phyloP scores from a whole-genome alignment of 1,284 basidiomycete genomes.

The Puccinia sorghi region DNA sequence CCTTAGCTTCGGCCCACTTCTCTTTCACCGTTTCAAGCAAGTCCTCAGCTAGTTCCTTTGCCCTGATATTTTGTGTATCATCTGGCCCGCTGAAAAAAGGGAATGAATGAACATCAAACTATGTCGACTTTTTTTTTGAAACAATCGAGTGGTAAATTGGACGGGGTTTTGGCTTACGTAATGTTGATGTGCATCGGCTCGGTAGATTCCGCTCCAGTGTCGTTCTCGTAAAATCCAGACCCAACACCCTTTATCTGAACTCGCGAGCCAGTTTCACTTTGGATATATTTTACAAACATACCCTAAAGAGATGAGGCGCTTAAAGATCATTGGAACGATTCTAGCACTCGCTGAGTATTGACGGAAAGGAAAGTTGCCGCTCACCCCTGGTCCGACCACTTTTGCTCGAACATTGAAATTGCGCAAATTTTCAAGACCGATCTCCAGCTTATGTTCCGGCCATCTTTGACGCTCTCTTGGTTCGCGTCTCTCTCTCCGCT shows the following conservation, averaged over 20 bases:
- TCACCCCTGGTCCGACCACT: slow-evolving; percentile 86
- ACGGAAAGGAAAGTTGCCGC: slow-evolving; percentile 55
- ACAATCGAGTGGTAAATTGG: no score
- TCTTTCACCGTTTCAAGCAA: slow-evolving; percentile 78
- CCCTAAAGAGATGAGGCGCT: slow-evolving; percentile 63
- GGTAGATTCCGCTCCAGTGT: slow-evolving; percentile 83
- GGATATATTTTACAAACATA: slow-evolving; percentile 97
- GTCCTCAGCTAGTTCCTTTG: slow-evolving; percentile 84
- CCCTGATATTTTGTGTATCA: slow-evolving; percentile 78
- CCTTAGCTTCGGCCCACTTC: slow-evolving; percentile 77
- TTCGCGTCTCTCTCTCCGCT: slow-evolving; percentile 35
- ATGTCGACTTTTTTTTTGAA: no score
- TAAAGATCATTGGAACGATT: no score
- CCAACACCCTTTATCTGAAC: slow-evolving; percentile 98
- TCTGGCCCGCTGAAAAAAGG: slow-evolving; percentile 82
- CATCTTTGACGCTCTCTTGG: slow-evolving; percentile 70
- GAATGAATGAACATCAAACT: no score
- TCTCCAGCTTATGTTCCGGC: slow-evolving; percentile 89
- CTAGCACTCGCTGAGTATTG: no score
- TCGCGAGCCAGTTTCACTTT: slow-evolving; percentile 89
- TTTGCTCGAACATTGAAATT: slow-evolving; percentile 98
- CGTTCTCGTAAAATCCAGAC: slow-evolving; percentile 91
- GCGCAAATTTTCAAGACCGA: slow-evolving; percentile 81
- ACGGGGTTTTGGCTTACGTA: slow-evolving; percentile 65
- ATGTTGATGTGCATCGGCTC: slow-evolving; percentile 95